Conservation (phyloP, 2,329 filamentous ascomycete species). For the Colletotrichum scovillei region DNA sequence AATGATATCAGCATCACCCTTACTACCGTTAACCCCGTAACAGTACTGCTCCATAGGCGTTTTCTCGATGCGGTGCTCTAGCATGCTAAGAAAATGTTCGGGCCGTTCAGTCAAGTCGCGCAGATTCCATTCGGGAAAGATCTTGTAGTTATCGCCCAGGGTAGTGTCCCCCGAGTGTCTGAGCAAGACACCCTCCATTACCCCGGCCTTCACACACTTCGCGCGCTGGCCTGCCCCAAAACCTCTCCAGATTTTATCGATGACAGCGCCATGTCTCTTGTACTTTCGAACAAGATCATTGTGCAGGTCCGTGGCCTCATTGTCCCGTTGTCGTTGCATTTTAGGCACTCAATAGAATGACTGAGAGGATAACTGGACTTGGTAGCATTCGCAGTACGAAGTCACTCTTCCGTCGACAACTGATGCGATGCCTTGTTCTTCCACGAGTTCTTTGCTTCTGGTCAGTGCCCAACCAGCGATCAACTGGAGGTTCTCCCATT, state of each 20-base stretch:
- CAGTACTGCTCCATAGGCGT: slow-evolving; percentile 48
- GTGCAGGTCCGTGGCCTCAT: slow-evolving; percentile 44
- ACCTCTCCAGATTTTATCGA: slow-evolving; percentile 53
- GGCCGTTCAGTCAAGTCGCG: slow-evolving; percentile 50
- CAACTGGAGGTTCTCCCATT: too few species aligned
- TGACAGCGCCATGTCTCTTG: slow-evolving; percentile 44
- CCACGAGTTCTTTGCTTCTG: too few species aligned
- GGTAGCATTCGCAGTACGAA: background rate
- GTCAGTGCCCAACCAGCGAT: too few species aligned
- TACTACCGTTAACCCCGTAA: slow-evolving; percentile 42
- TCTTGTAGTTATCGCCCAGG: slow-evolving; percentile 50
- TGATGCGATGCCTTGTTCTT: too few species aligned
- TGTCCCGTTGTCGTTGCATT: background rate
- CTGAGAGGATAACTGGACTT: too few species aligned
- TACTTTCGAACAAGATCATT: slow-evolving; percentile 53
- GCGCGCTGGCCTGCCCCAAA: slow-evolving; percentile 48
- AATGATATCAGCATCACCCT: slow-evolving; percentile 51
- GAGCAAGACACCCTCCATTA: slow-evolving; percentile 47
- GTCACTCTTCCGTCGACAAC: too few species aligned
- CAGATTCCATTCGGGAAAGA: slow-evolving; percentile 58
- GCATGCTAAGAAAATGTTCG: slow-evolving; percentile 49
- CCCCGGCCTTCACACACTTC: slow-evolving; percentile 48
- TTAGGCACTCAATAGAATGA: background rate
- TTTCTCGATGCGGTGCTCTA: slow-evolving; percentile 51
- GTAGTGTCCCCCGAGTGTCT: slow-evolving; percentile 47